Evolutionary conservation across 1,139 yeast genomes (phyloP).

Genomic region (Pichia sp.): DNA sequence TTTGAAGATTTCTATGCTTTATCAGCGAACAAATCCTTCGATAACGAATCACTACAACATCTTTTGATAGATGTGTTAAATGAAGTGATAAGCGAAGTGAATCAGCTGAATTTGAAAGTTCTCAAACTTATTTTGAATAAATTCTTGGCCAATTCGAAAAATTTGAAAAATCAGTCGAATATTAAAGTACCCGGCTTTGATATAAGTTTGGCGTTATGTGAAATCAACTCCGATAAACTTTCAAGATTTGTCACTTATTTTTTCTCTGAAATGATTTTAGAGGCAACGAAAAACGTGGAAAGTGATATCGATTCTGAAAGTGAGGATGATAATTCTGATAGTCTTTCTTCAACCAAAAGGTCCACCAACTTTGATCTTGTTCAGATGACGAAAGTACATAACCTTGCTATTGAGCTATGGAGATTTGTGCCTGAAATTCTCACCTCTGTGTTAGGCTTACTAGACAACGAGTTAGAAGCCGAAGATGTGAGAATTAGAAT

Average conservation of each 20-base stretch:
- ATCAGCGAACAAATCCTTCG: slow-evolving; percentile 38
- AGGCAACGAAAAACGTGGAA: slow-evolving; percentile 35
- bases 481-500: slow-evolving; percentile 61
- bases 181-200: slow-evolving; percentile 51
- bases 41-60: slow-evolving; percentile 46
- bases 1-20: slow-evolving; percentile 64
- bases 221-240: slow-evolving; percentile 67
- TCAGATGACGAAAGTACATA: slow-evolving; percentile 57
- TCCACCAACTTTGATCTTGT: slow-evolving; percentile 6
- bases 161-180: slow-evolving; percentile 20
- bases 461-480: slow-evolving; percentile 76
- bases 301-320: slow-evolving; percentile 32
- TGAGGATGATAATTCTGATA: slow-evolving; percentile 14
- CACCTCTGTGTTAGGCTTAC: slow-evolving; percentile 69
- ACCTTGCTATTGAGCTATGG: slow-evolving; percentile 69
- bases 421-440: slow-evolving; percentile 70
- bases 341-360: slow-evolving; percentile 8
- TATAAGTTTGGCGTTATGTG: slow-evolving; percentile 66
- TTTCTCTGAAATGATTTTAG: slow-evolving; percentile 71
- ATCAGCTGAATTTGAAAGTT: slow-evolving; percentile 59
- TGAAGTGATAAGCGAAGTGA: slow-evolving; percentile 75
- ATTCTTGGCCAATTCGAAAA: slow-evolving; percentile 35
- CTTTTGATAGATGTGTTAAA: slow-evolving; percentile 65
- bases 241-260: slow-evolving; percentile 76
- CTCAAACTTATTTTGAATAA: slow-evolving; percentile 59